These are phyloP conservation scores for Monosporascus sp. DNA, from an alignment of 2,329 filamentous ascomycete genomes.

Conservation along the genomic window DNA sequence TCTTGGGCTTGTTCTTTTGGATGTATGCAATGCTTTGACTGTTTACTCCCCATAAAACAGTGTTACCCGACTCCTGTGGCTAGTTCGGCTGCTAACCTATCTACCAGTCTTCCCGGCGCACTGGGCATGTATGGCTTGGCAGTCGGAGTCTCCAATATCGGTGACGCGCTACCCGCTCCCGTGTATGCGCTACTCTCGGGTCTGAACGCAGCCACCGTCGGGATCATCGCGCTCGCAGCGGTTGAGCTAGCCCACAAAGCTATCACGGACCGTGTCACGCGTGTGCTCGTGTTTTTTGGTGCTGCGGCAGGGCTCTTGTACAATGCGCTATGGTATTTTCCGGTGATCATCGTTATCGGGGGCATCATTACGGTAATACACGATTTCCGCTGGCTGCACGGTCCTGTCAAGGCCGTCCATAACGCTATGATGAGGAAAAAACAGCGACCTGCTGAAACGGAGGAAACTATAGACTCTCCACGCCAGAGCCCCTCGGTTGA, in stretches of 20 bases:
- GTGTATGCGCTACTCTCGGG: slow-evolving; percentile 68
- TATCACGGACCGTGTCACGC: slow-evolving; percentile 58
- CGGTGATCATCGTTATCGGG: slow-evolving; percentile 52
- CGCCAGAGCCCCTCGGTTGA: too few species aligned
- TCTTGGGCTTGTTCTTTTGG: slow-evolving; percentile 60
- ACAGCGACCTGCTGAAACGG: neutral
- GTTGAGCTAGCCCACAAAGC: slow-evolving; percentile 63
- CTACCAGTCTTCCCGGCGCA: slow-evolving; percentile 57
- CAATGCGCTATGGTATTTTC: slow-evolving; percentile 72
- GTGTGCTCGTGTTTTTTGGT: slow-evolving; percentile 58
- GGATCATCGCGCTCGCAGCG: slow-evolving; percentile 65
- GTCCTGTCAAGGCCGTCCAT: slow-evolving; percentile 16
- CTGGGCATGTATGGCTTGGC: slow-evolving; percentile 65
- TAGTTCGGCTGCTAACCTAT: neutral
- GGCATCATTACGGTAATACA: slow-evolving; percentile 49
- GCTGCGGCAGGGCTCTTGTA: slow-evolving; percentile 63
- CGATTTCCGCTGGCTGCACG: slow-evolving; percentile 50
- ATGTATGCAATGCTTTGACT: slow-evolving; percentile 34
- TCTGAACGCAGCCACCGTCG: slow-evolving; percentile 66
- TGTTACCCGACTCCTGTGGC: neutral
- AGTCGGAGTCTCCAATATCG: slow-evolving; percentile 58
- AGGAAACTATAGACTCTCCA: too few species aligned
- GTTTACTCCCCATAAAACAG: neutral
- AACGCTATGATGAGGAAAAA: neutral
- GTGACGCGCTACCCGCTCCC: slow-evolving; percentile 50